Evolutionary conservation across 345 rosid species (phyloP).

Genomic region (Salix exigua): DNA sequence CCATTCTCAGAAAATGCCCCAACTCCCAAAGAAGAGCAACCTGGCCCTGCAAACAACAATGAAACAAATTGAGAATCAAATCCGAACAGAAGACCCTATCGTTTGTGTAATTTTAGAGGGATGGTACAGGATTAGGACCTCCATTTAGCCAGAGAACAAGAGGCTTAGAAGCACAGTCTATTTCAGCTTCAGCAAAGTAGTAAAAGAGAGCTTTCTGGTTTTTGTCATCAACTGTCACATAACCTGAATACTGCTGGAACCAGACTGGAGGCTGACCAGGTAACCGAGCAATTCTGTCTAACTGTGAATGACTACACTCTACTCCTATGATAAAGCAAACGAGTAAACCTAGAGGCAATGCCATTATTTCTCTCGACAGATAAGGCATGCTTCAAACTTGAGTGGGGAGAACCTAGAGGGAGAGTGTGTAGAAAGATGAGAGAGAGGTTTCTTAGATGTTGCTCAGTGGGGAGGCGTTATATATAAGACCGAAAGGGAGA

Average conservation of each 20-base stretch:
- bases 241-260: conserved; percentile 82
- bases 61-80: not conserved
- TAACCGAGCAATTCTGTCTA: conserved; percentile 49
- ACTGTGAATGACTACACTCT: conserved; percentile 31
- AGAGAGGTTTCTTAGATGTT: not conserved
- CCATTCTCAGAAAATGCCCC: conserved; percentile 98
- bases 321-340: conserved; percentile 23
- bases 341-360: conserved; percentile 30
- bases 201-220: conserved; percentile 81
- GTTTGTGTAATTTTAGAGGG: not conserved
- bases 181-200: conserved; percentile 91
- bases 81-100: not conserved
- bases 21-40: conserved; percentile 94
- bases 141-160: conserved; percentile 99
- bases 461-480: conserved; percentile 25
- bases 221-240: conserved; percentile 67
- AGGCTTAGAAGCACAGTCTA: conserved; percentile 68
- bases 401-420: conserved; percentile 14
- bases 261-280: conserved; percentile 87
- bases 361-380: conserved; percentile 29
- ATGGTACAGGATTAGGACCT: conserved; percentile 31
- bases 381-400: conserved; percentile 21
- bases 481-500: conserved; percentile 12
- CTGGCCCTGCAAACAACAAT: conserved; percentile 57
- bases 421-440: conserved; percentile 9